These are phyloP conservation scores for Rhizophagus sp. DNA, from an alignment of 192 early-diverging fungal genomes.

Conservation along the genomic window DNA sequence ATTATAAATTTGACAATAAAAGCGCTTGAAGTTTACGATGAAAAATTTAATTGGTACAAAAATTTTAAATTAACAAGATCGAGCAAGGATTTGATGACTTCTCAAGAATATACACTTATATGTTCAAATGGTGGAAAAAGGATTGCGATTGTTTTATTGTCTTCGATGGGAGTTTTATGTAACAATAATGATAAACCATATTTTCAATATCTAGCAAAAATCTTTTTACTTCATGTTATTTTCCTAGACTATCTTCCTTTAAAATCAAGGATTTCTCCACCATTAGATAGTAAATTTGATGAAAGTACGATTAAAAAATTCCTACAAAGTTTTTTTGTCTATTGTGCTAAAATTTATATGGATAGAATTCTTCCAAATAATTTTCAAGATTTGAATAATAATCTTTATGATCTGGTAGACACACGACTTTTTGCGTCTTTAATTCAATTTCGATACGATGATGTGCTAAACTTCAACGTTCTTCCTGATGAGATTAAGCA, in stretches of 20 bases:
- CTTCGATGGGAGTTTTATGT: not conserved
- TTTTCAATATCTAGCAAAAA: not conserved
- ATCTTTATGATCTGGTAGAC: conserved; percentile 31
- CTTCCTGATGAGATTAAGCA: conserved; percentile 17
- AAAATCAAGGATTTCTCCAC: not conserved
- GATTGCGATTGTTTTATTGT: not conserved
- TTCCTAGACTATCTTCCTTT: conserved; percentile 31
- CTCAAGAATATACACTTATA: not conserved
- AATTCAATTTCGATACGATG: not conserved
- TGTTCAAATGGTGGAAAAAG: not conserved
- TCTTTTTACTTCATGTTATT: conserved; percentile 27
- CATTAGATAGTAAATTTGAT: not conserved
- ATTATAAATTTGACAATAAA: no score
- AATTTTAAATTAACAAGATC: not conserved
- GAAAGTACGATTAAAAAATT: not conserved
- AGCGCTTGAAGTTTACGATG: not conserved
- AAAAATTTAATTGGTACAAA: not conserved
- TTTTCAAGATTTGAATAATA: not conserved
- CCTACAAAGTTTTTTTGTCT: not conserved
- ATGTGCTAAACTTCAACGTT: not conserved
- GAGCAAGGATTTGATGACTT: not conserved
- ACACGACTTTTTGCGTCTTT: conserved; percentile 16
- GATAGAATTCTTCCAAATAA: not conserved
- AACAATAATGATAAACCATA: not conserved
- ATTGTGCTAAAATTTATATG: not conserved